These are phyloP conservation scores for Ascochyta koolunga DNA, from an alignment of 2,329 filamentous ascomycete genomes.

Conservation along the genomic window DNA sequence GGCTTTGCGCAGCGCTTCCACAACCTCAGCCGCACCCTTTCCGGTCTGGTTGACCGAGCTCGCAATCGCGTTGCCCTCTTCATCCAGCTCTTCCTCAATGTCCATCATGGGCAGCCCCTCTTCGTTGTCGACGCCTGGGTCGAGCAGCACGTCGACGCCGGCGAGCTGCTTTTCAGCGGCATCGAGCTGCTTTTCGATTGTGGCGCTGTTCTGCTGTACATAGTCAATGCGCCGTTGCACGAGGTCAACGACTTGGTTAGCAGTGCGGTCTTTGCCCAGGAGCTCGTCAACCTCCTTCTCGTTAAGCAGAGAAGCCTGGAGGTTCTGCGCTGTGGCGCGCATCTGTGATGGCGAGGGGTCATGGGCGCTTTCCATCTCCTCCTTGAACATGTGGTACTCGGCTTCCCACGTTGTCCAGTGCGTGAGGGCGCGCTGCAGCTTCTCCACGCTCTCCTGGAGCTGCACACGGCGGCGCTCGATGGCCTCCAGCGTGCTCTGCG, in stretches of 20 bases:
- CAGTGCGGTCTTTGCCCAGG: conserved; percentile 59
- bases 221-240: conserved; percentile 85
- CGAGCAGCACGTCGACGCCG: conserved; percentile 60
- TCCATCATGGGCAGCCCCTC: conserved; percentile 81
- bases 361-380: conserved; percentile 68
- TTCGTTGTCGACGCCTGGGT: conserved; percentile 68
- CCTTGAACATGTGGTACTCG: conserved; percentile 88
- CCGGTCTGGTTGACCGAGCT: conserved; percentile 62
- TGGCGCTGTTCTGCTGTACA: conserved; percentile 78
- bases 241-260: conserved; percentile 69
- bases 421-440: conserved; percentile 75
- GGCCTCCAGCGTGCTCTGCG: conserved; percentile 63
- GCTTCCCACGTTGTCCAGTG: conserved; percentile 92
- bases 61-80: conserved; percentile 81
- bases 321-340: conserved; percentile 60
- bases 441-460: conserved; percentile 76
- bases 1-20: conserved; percentile 77
- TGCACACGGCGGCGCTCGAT: conserved; percentile 76
- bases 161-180: conserved; percentile 72
- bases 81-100: conserved; percentile 90
- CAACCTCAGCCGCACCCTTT: conserved; percentile 68
- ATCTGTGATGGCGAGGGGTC: conserved; percentile 37
- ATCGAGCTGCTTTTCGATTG: conserved; percentile 74
- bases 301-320: conserved; percentile 69
- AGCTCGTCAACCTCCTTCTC: conserved; percentile 64